Conservation (phyloP, 768 basidiomycete species). For the Arthromyces matolae region DNA sequence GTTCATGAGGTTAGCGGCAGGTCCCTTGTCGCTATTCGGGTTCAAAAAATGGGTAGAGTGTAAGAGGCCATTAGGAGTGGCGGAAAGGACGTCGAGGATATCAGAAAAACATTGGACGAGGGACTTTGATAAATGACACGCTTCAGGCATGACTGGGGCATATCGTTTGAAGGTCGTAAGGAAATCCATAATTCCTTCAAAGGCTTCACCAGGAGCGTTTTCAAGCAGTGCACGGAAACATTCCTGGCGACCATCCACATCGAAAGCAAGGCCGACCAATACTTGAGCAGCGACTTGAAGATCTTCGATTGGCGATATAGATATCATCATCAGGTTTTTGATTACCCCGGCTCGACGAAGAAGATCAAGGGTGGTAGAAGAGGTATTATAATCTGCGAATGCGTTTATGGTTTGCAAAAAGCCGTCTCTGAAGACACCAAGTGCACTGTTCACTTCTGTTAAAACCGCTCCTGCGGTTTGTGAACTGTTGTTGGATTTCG, state of each 20-base stretch:
- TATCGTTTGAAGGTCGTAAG: conserved; percentile 62
- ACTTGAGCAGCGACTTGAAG: conserved; percentile 74
- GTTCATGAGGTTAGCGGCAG: conserved; percentile 53
- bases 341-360: conserved; percentile 55
- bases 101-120: conserved; percentile 92
- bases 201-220: conserved; percentile 58
- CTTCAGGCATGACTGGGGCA: conserved; percentile 71
- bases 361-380: conserved; percentile 48
- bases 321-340: conserved; percentile 57
- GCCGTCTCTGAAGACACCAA: conserved; percentile 55
- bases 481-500: conserved; percentile 22
- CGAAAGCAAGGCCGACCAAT: conserved; percentile 81
- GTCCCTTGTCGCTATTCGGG: conserved; percentile 38
- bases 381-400: conserved; percentile 60
- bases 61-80: conserved; percentile 65
- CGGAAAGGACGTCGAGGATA: conserved; percentile 84
- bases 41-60: conserved; percentile 51
- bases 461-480: conserved; percentile 32
- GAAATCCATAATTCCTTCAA: conserved; percentile 70
- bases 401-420: conserved; percentile 61
- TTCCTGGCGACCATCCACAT: conserved; percentile 85
- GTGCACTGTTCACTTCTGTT: conserved; percentile 56
- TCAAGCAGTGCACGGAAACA: conserved; percentile 79
- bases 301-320: conserved; percentile 79
- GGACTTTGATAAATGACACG: conserved; percentile 83